phyloP scores from a whole-genome alignment of 2,329 filamentous ascomycete species.

The Ceratocystis papillata region DNA sequence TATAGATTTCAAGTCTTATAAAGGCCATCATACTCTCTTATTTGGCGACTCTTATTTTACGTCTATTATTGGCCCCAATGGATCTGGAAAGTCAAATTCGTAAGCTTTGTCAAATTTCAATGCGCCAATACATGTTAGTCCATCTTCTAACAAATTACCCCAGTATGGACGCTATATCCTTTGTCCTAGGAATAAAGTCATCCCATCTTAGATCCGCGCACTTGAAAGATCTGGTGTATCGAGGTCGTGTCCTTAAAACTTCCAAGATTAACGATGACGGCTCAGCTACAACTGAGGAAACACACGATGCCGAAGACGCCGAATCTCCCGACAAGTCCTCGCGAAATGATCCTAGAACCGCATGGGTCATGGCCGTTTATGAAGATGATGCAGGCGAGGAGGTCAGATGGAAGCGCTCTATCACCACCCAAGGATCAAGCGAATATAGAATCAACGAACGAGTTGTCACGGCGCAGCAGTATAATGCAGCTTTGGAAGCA shows the following conservation, averaged over 20 bases:
- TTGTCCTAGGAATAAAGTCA: constrained; percentile 96
- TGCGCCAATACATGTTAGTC: background rate
- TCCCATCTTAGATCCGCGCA: constrained; percentile 93
- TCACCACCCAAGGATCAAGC: constrained; percentile 77
- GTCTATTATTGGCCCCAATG: constrained; percentile 98
- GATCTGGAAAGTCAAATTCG: constrained; percentile 98
- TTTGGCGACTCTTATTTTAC: constrained; percentile 99
- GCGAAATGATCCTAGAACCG: constrained; percentile 79
- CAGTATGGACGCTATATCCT: constrained; percentile 98
- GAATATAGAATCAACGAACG: constrained; percentile 97
- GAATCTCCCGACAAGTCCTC: constrained; percentile 51
- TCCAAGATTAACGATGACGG: constrained; percentile 88
- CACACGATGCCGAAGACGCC: constrained; percentile 48
- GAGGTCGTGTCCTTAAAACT: constrained; percentile 82
- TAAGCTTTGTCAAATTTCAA: constrained; percentile 36
- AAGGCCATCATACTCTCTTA: constrained; percentile 84
- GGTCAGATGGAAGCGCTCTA: constrained; percentile 90
- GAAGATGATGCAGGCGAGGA: constrained; percentile 93
- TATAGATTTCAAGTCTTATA: constrained; percentile 97
- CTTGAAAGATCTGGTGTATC: constrained; percentile 89
- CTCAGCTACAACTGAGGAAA: constrained; percentile 54
- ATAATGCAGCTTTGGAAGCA: constrained; percentile 81
- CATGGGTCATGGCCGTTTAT: constrained; percentile 99
- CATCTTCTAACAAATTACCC: constrained; percentile 10
- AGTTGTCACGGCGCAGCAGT: constrained; percentile 75